Evolutionary conservation across 2,329 filamentous ascomycete species (phyloP).

Genomic region (Elsinoe fawcettii): DNA sequence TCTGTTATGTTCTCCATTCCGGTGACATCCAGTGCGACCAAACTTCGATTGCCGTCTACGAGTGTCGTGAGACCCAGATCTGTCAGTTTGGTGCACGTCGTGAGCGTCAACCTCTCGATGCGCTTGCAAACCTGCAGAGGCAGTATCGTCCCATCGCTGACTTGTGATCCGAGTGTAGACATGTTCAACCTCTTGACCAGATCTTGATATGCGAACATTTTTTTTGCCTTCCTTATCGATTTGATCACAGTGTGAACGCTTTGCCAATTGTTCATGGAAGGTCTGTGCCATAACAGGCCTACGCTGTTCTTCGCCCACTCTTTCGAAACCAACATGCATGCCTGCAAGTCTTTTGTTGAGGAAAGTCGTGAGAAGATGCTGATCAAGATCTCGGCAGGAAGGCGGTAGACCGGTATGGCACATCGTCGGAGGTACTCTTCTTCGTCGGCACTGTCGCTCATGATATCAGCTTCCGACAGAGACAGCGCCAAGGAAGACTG

Average conservation of each 20-base stretch:
- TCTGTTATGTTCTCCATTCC: constrained; percentile 74
- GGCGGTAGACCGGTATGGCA: constrained; percentile 68
- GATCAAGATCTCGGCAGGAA: constrained; percentile 93
- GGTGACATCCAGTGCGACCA: constrained; percentile 86
- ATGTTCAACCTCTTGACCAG: constrained; percentile 90
- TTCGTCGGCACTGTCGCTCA: constrained; percentile 48
- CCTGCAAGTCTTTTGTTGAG: constrained; percentile 63
- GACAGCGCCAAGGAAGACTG: constrained; percentile 82
- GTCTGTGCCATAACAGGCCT: constrained; percentile 88
- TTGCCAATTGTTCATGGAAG: constrained; percentile 78
- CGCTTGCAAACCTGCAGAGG: constrained; percentile 79
- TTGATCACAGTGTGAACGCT: constrained; percentile 74
- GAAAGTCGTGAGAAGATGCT: constrained; percentile 80
- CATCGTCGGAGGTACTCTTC: constrained; percentile 51
- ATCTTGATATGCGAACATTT: constrained; percentile 81
- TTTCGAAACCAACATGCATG: constrained; percentile 90
- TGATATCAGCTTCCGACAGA: constrained; percentile 51
- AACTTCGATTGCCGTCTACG: constrained; percentile 66
- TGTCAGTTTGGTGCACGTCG: constrained; percentile 77
- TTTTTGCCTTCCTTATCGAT: constrained; percentile 62
- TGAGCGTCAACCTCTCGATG: constrained; percentile 86
- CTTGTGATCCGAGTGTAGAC: constrained; percentile 62
- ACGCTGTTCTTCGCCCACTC: constrained; percentile 89
- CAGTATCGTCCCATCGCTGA: constrained; percentile 84
- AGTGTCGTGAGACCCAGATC: constrained; percentile 76